phyloP scores from a whole-genome alignment of 2,329 filamentous ascomycete genomes.

The Penicillium expansum region DNA sequence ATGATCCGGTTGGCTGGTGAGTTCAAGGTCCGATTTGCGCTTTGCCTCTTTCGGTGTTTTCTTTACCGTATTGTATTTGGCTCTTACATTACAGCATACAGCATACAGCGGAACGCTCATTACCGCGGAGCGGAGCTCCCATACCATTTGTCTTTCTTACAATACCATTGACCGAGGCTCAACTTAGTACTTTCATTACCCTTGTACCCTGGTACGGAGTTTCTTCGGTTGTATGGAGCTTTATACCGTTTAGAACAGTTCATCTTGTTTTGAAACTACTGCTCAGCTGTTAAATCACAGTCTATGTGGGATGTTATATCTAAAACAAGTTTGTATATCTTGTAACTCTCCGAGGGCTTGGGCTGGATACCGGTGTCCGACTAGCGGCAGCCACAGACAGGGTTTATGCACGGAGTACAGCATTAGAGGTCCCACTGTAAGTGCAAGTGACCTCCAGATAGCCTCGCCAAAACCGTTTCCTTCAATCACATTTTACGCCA shows the following conservation, averaged over 20 bases:
- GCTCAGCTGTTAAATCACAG: background rate
- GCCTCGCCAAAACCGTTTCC: background rate
- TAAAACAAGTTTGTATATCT: background rate
- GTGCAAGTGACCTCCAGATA: background rate
- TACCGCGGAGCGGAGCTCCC: slow-evolving; percentile 2
- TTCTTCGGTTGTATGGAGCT: background rate
- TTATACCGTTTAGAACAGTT: background rate
- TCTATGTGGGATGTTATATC: background rate
- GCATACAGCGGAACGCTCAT: background rate
- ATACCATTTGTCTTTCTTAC: background rate
- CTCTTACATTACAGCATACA: background rate
- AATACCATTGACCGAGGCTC: background rate
- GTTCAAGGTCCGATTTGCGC: slow-evolving; percentile 4
- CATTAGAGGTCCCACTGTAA: background rate
- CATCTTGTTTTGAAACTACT: background rate
- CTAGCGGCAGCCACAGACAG: slow-evolving; percentile 5
- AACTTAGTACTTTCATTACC: background rate
- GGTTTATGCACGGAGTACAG: background rate
- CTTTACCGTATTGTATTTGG: background rate
- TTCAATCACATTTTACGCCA: background rate
- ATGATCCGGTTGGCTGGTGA: slow-evolving; percentile 16
- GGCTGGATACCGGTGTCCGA: background rate
- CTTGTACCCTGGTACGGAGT: background rate
- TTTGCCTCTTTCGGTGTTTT: slow-evolving; percentile 8
- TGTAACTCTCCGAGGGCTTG: slow-evolving; percentile 2